Evolutionary conservation across 1,284 basidiomycete genomes (phyloP).

Genomic region (Ustilago cynodontis): DNA sequence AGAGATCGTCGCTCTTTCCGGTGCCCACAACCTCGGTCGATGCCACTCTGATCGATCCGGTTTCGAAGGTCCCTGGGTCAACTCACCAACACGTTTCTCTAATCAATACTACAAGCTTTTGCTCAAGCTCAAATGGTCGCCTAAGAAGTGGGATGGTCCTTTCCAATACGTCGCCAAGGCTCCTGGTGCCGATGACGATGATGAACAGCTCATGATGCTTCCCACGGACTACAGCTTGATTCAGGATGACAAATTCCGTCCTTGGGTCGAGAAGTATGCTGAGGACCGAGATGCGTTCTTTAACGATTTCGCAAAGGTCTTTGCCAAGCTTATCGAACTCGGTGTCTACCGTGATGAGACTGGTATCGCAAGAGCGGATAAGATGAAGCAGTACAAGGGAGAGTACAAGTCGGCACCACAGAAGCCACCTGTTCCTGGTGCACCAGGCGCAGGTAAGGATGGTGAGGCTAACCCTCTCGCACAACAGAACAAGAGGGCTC

Average conservation of each 20-base stretch:
- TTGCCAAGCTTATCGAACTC: conserved; percentile 70
- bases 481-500: conserved; percentile 42
- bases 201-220: conserved; percentile 74
- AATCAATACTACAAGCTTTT: conserved; percentile 71
- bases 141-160: conserved; percentile 73
- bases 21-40: conserved; percentile 74
- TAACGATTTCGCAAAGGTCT: conserved; percentile 73
- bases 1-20: conserved; percentile 75
- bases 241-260: conserved; percentile 65
- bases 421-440: conserved; percentile 53
- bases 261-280: conserved; percentile 71
- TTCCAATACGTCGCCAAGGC: conserved; percentile 68
- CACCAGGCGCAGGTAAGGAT: conserved; percentile 53
- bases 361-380: conserved; percentile 65
- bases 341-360: conserved; percentile 68
- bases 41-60: conserved; percentile 67
- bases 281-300: conserved; percentile 74
- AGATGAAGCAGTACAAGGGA: conserved; percentile 56
- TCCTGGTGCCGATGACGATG: conserved; percentile 68
- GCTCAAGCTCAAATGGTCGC: conserved; percentile 72
- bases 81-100: conserved; percentile 65
- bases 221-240: conserved; percentile 70
- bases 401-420: conserved; percentile 66
- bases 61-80: conserved; percentile 69
- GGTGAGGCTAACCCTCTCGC: conserved; percentile 51